A percentile compares a stretch with the other conserved stretches of the same genome.
phyloP scores from a whole-genome alignment of 352 stramenopile species.

The Globisporangium splendens region DNA sequence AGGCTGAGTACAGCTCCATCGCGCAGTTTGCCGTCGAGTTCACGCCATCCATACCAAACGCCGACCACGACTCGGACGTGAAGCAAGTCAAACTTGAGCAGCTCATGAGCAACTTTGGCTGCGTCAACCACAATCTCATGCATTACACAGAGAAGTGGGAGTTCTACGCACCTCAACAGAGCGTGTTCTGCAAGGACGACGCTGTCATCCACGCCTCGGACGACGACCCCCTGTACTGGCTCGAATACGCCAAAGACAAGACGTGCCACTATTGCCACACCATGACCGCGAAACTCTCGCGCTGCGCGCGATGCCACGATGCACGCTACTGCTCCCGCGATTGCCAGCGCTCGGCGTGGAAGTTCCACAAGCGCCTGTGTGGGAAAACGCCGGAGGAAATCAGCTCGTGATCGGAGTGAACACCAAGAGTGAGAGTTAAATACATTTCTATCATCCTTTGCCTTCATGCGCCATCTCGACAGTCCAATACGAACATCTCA shows the following conservation, averaged over 20 bases:
- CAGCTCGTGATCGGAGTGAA: conserved; percentile 5
- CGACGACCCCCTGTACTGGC: conserved; percentile 68
- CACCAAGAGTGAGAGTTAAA: conserved; percentile 1
- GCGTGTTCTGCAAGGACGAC: conserved; percentile 37
- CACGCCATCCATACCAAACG: conserved; percentile 25
- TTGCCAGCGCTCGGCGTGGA: conserved; percentile 78
- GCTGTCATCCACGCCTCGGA: conserved; percentile 38
- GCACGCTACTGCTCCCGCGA: conserved; percentile 80
- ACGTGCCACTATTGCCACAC: conserved; percentile 66
- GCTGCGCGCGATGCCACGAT: conserved; percentile 61
- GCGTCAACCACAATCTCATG: conserved; percentile 77
- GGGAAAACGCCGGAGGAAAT: conserved; percentile 55
- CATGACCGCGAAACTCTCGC: conserved; percentile 46
- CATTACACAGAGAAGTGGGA: conserved; percentile 83
- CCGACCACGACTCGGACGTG: conserved; percentile 15
- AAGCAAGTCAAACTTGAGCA: conserved; percentile 37
- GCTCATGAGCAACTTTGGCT: conserved; percentile 74
- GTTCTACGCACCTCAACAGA: conserved; percentile 48
- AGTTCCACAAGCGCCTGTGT: conserved; percentile 73
- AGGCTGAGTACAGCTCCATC: conserved; percentile 43
- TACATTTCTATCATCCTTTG: background rate
- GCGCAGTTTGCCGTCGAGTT: conserved; percentile 79
- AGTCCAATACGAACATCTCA: no score
- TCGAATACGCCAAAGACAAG: conserved; percentile 48
- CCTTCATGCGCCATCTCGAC: no score